Conservation (phyloP, 2,329 filamentous ascomycete species). For the Septoria petroselini region DNA sequence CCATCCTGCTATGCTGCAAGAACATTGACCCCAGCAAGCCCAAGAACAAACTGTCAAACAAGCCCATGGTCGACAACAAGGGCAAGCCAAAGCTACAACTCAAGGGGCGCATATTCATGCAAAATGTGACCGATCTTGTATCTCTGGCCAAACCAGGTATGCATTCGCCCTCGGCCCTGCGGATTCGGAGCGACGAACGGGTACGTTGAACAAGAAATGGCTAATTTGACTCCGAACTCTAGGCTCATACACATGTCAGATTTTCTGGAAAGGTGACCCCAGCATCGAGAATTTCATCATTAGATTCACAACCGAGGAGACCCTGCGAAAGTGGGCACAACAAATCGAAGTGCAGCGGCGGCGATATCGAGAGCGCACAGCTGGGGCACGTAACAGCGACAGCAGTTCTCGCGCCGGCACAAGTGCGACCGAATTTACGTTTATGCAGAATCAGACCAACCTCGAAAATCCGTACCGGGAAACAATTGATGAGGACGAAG, state of each 20-base stretch:
- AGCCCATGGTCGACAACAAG: conserved; percentile 64
- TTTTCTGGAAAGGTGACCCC: conserved; percentile 97
- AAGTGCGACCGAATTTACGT: conserved; percentile 72
- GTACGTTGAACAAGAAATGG: conserved; percentile 29
- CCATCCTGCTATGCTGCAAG: conserved; percentile 94
- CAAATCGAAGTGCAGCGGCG: conserved; percentile 73
- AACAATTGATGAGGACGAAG: conserved; percentile 55
- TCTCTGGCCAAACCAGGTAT: conserved; percentile 82
- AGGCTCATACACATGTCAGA: conserved; percentile 94
- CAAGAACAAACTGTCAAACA: conserved; percentile 70
- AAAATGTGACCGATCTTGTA: conserved; percentile 93
- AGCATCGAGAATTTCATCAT: conserved; percentile 96
- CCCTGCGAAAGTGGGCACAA: conserved; percentile 85
- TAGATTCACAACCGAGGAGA: conserved; percentile 85
- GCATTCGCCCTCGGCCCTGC: conserved; percentile 33
- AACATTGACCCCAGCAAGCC: conserved; percentile 82
- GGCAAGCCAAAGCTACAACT: conserved; percentile 78
- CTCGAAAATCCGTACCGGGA: conserved; percentile 80
- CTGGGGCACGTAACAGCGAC: conserved; percentile 44
- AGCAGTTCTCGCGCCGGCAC: conserved; percentile 39
- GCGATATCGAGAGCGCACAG: conserved; percentile 48
- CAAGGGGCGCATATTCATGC: conserved; percentile 98
- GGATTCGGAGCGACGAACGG: conserved; percentile 26
- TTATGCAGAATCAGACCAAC: conserved; percentile 65
- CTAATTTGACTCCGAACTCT: conserved; percentile 26